Evolutionary conservation across 352 stramenopile species (phyloP).

Genomic region (Phytophthora lateralis): DNA sequence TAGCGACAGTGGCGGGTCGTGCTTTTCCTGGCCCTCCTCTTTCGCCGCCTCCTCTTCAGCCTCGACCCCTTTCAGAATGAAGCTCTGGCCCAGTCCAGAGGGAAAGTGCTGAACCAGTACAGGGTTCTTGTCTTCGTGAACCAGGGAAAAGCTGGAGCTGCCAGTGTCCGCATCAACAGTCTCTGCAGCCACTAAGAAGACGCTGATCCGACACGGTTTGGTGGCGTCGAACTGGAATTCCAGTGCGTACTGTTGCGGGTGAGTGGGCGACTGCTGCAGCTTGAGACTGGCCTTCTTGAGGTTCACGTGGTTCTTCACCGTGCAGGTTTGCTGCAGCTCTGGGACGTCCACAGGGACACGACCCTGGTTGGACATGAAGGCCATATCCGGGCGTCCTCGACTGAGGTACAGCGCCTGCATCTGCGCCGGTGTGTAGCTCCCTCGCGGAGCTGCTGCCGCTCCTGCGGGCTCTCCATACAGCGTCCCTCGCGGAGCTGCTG

Average conservation of each 20-base stretch:
- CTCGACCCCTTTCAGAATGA: slow-evolving; percentile 35
- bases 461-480: slow-evolving; percentile 73
- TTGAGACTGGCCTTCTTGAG: slow-evolving; percentile 83
- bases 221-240: slow-evolving; percentile 84
- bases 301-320: slow-evolving; percentile 87
- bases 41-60: slow-evolving; percentile 7
- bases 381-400: slow-evolving; percentile 78
- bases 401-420: slow-evolving; percentile 87
- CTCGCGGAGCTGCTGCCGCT: slow-evolving; percentile 40
- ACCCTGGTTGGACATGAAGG: slow-evolving; percentile 82
- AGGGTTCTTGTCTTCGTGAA: slow-evolving; percentile 48
- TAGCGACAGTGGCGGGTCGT: slow-evolving; percentile 19
- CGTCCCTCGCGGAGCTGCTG: slow-evolving; percentile 42
- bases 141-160: slow-evolving; percentile 60
- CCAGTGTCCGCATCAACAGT: slow-evolving; percentile 70
- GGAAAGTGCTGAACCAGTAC: slow-evolving; percentile 52
- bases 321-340: slow-evolving; percentile 85
- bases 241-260: slow-evolving; percentile 42
- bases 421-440: slow-evolving; percentile 79
- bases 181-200: slow-evolving; percentile 72
- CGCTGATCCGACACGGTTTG: slow-evolving; percentile 66
- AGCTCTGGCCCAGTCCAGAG: slow-evolving; percentile 58
- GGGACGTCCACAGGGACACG: slow-evolving; percentile 56
- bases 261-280: slow-evolving; percentile 35
- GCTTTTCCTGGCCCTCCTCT: slow-evolving; percentile 16